Evolutionary conservation across 176 grass and related monocot genomes (phyloP), one percentile per base, ranked within the genome.

Genomic region (Lolium multiflorum): DNA sequence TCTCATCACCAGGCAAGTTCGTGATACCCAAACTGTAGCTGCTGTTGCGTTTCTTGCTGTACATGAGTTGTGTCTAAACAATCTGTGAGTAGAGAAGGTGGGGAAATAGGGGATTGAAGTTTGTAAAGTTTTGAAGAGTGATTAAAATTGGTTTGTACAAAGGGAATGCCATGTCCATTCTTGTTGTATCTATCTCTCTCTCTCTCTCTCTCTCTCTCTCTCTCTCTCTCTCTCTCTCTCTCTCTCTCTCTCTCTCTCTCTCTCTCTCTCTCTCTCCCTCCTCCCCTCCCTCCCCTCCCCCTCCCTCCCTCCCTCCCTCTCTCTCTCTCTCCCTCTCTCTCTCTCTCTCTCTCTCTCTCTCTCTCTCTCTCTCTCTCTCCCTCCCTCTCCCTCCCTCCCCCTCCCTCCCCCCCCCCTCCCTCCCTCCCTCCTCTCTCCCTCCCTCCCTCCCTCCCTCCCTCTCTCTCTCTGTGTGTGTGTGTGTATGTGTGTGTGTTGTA

Each of bases 41-140:
- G 26, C 41, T 61, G 41, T 52, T 80, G 15, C 61, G 59, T 84
- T 65, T 84, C 69, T 50, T 46, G 25, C 54, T 92, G 88, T 93
- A 92, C 81, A 92, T 92, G 88, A 88, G 49, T 87, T 84, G 82
- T 81, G 62, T 91, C 54, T 91, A 91, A 69, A 88, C 54, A 72
- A 38, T 54, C 50, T 85, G 74, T 41, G 85, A 88, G 61, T 91
- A 91, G 66, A 77, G 41, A 61, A 22, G 74, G 77, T 54, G 73
- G 80, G 21, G 74, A 80, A 52, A 61, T 82, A 61, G 71, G 46
- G 71, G 46, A 73, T 15, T 52, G 79, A 61, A 84, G 69, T 61
- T 84, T 84, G 76, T 84, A 44, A 61, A 81, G 76, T 77, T 52
- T 65, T 78, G 66, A 48, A 58, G 83, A 63, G 77, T 72, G 77